Conservation (phyloP, 2,329 filamentous ascomycete genomes). For the Cryphonectria japonica region DNA sequence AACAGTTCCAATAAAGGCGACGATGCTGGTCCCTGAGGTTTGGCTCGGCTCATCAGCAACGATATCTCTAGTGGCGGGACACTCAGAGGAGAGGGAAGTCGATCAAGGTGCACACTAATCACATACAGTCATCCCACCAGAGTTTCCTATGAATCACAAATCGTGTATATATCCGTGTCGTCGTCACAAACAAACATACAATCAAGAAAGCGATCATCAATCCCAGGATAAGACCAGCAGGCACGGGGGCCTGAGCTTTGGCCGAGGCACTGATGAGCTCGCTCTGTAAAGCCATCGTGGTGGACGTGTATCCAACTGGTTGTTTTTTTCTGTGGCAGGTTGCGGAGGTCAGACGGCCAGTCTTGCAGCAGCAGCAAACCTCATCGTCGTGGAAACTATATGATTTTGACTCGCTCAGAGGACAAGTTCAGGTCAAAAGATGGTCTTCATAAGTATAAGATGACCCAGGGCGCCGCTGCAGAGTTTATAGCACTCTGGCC, state of each 20-base stretch:
- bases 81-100: background rate
- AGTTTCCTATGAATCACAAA: conserved; percentile 33
- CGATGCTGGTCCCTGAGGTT: conserved; percentile 31
- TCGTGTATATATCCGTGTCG: conserved; percentile 31
- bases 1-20: conserved; percentile 32
- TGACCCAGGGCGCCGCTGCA: background rate
- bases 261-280: conserved; percentile 9
- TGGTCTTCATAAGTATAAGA: background rate
- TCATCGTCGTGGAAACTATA: background rate
- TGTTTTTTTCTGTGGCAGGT: background rate
- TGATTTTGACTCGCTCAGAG: background rate
- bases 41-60: conserved; percentile 5
- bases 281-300: conserved; percentile 8
- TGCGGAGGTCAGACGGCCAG: background rate
- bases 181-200: conserved; percentile 19
- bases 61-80: background rate
- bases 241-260: background rate
- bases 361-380: background rate
- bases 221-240: background rate
- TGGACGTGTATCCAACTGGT: background rate
- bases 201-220: conserved; percentile 2
- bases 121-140: conserved; percentile 37
- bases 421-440: background rate
- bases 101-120: background rate
- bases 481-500: background rate